Evolutionary conservation across 495 filamentous ascomycete genomes (phyloP).

Genomic region (Aspergillus mulundensis): DNA sequence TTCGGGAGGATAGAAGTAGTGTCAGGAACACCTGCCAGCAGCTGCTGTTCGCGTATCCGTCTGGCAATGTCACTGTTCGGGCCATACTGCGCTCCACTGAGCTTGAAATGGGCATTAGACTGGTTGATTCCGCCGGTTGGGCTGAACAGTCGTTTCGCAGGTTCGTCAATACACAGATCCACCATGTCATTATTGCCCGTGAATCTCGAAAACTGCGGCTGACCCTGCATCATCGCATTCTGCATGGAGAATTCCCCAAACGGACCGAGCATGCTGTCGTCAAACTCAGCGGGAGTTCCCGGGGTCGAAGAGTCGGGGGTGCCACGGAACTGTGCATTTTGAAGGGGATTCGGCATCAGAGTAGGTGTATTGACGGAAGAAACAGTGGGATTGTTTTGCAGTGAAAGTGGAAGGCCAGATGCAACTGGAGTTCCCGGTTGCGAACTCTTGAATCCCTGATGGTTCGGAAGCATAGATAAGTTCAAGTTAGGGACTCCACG

Average conservation of each 20-base stretch:
- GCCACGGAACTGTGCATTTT: slow-evolving; percentile 58
- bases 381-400: slow-evolving; percentile 95
- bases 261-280: slow-evolving; percentile 54
- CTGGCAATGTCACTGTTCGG: slow-evolving; percentile 70
- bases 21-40: slow-evolving; percentile 60
- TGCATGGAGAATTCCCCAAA: slow-evolving; percentile 53
- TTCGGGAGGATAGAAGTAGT: slow-evolving; percentile 50
- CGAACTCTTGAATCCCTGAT: slow-evolving; percentile 79
- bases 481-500: slow-evolving; percentile 64
- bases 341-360: slow-evolving; percentile 61
- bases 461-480: slow-evolving; percentile 63
- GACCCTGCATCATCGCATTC: slow-evolving; percentile 53
- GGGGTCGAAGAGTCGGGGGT: slow-evolving; percentile 74
- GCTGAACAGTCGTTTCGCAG: slow-evolving; percentile 88
- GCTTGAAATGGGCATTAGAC: slow-evolving; percentile 63
- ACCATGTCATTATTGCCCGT: slow-evolving; percentile 52
- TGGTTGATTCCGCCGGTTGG: slow-evolving; percentile 71
- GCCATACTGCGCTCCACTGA: slow-evolving; percentile 67
- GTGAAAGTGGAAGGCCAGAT: slow-evolving; percentile 55
- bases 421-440: slow-evolving; percentile 83
- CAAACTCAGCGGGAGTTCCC: slow-evolving; percentile 64
- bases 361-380: slow-evolving; percentile 96
- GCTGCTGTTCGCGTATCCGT: slow-evolving; percentile 69
- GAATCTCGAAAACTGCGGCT: slow-evolving; percentile 45
- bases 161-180: slow-evolving; percentile 87